These are phyloP conservation scores for Nicotiana otophora DNA, from an alignment of 257 asterid genomes.

Conservation along the genomic window DNA sequence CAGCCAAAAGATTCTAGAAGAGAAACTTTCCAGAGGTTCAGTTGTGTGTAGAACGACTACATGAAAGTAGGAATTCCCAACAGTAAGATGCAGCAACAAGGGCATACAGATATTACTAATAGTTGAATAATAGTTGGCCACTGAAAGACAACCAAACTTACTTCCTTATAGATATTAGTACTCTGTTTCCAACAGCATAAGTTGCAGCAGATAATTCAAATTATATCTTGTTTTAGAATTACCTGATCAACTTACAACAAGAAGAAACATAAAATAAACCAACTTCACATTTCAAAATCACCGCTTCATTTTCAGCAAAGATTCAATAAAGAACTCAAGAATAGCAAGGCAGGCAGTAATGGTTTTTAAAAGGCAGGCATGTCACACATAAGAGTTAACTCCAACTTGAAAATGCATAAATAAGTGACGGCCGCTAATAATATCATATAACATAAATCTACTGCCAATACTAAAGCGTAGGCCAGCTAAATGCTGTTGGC, in stretches of 20 bases:
- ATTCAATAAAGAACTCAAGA: background rate
- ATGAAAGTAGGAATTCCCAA: background rate
- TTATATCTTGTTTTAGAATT: background rate
- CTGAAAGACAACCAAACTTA: background rate
- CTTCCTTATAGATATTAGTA: background rate
- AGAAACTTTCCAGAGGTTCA: background rate
- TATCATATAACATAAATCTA: background rate
- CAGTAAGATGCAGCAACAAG: constrained; percentile 1
- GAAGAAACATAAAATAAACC: background rate
- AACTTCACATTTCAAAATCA: background rate
- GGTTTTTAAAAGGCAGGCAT: background rate
- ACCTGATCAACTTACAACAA: background rate
- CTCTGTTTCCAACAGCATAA: background rate
- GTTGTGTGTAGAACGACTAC: background rate
- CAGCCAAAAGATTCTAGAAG: constrained; percentile 5
- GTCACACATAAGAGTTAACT: constrained; percentile 5
- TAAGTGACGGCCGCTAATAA: background rate
- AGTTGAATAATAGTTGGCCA: background rate
- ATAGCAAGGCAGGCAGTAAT: background rate
- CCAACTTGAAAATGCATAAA: background rate
- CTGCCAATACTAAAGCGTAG: background rate
- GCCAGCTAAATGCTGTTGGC: background rate
- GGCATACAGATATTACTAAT: background rate
- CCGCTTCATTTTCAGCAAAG: background rate
- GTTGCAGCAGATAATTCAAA: constrained; percentile 2